Evolutionary conservation across 768 basidiomycete genomes (phyloP).

Genomic region (Pulveroboletus frians): DNA sequence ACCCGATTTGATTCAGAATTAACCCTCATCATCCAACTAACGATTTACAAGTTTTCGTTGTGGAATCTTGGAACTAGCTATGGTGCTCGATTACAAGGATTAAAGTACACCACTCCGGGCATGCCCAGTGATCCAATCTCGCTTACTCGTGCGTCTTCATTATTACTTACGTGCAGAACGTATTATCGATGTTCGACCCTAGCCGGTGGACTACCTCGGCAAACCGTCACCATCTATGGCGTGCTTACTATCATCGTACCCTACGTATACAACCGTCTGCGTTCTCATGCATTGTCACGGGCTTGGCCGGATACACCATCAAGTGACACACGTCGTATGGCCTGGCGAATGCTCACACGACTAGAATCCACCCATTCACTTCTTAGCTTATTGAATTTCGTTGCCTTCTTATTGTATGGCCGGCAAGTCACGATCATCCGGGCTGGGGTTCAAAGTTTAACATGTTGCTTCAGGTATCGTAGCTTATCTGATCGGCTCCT

Average conservation of each 20-base stretch:
- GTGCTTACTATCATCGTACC: constrained; percentile 69
- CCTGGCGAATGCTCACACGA: constrained; percentile 64
- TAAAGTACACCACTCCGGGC: constrained; percentile 48
- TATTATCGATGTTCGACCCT: neutral
- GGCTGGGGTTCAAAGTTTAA: constrained; percentile 1
- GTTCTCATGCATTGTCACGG: constrained; percentile 68
- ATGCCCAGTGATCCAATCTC: constrained; percentile 1
- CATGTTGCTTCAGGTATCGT: constrained; percentile 60
- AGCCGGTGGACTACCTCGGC: constrained; percentile 66
- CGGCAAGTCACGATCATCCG: constrained; percentile 44
- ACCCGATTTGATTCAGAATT: constrained; percentile 72
- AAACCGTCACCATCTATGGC: constrained; percentile 61
- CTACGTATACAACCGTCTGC: constrained; percentile 72
- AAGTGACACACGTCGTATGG: constrained; percentile 64
- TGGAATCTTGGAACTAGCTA: constrained; percentile 81
- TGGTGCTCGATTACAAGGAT: constrained; percentile 76
- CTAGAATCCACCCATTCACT: constrained; percentile 64
- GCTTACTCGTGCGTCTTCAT: constrained; percentile 22
- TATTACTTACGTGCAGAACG: neutral
- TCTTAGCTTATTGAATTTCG: constrained; percentile 67
- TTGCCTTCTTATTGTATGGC: constrained; percentile 82
- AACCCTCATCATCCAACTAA: constrained; percentile 58
- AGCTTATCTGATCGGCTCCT: constrained; percentile 78
- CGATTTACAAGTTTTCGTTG: constrained; percentile 76
- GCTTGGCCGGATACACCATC: constrained; percentile 92